Evolutionary conservation across 768 basidiomycete genomes (phyloP).

Genomic region (Naganishia vishniacii): DNA sequence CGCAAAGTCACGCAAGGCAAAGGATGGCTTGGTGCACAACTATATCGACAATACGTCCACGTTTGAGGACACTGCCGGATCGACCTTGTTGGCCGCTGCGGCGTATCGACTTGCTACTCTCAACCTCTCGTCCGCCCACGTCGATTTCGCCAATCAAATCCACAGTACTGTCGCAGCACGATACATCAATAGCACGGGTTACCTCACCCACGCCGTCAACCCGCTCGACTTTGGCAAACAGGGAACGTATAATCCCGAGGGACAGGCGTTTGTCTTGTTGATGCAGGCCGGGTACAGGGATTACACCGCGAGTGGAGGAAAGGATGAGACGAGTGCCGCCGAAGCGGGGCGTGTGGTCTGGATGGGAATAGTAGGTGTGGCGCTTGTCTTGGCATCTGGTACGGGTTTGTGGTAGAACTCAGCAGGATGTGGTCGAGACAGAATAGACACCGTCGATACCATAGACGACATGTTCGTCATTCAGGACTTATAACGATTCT

Average conservation of each 20-base stretch:
- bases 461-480: too few relatives aligned
- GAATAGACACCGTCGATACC: too few relatives aligned
- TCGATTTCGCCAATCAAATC: slow-evolving; percentile 43
- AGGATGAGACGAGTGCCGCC: slow-evolving; percentile 22
- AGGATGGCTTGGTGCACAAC: slow-evolving; percentile 48
- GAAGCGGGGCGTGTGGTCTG: background rate
- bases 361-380: slow-evolving; percentile 5
- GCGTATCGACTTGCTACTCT: slow-evolving; percentile 46
- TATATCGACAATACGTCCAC: slow-evolving; percentile 46
- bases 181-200: slow-evolving; percentile 48
- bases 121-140: slow-evolving; percentile 45
- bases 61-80: slow-evolving; percentile 50
- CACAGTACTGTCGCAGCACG: slow-evolving; percentile 45
- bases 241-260: slow-evolving; percentile 45
- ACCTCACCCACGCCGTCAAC: slow-evolving; percentile 49
- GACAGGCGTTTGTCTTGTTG: slow-evolving; percentile 44
- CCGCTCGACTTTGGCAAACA: slow-evolving; percentile 47
- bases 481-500: too few relatives aligned
- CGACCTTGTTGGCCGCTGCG: slow-evolving; percentile 43
- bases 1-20: slow-evolving; percentile 39
- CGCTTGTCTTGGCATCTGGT: background rate
- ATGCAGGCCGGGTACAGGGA: slow-evolving; percentile 44
- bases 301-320: slow-evolving; percentile 35
- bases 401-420: too few relatives aligned
- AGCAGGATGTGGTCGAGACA: too few relatives aligned